Conservation (phyloP, 2,329 filamentous ascomycete genomes). For the Kalaharituber pfeilii region DNA sequence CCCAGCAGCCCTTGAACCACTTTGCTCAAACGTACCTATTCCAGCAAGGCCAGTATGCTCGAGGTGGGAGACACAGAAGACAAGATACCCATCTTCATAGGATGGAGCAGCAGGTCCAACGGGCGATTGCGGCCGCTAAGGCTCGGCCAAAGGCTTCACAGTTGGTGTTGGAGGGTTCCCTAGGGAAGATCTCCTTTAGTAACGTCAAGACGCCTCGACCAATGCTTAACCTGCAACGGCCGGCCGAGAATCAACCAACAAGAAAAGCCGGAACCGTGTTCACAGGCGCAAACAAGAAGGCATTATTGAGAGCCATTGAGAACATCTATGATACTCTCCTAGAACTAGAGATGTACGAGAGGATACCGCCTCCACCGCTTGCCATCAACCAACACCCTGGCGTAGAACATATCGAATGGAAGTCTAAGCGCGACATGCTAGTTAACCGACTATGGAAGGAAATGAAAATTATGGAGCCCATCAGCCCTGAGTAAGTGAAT, state of each 20-base stretch:
- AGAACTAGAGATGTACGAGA: slow-evolving; percentile 84
- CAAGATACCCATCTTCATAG: slow-evolving; percentile 96
- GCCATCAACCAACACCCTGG: slow-evolving; percentile 32
- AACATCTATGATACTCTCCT: slow-evolving; percentile 74
- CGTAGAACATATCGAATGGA: slow-evolving; percentile 51
- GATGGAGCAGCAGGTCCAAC: slow-evolving; percentile 98
- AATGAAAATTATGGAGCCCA: slow-evolving; percentile 84
- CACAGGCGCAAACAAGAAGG: slow-evolving; percentile 55
- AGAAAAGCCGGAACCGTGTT: slow-evolving; percentile 4
- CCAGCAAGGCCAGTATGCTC: slow-evolving; percentile 71
- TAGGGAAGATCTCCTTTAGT: slow-evolving; percentile 97
- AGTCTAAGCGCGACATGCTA: slow-evolving; percentile 49
- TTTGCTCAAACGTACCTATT: slow-evolving; percentile 97
- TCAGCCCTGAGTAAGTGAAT: slow-evolving; percentile 33
- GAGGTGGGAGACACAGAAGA: slow-evolving; percentile 33
- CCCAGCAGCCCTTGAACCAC: slow-evolving; percentile 80
- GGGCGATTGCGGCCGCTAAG: slow-evolving; percentile 92
- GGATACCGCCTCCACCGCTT: slow-evolving; percentile 51
- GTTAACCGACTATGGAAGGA: slow-evolving; percentile 70
- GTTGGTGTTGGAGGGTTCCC: slow-evolving; percentile 82
- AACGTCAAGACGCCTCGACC: slow-evolving; percentile 96
- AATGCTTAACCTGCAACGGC: slow-evolving; percentile 84
- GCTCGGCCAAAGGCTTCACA: slow-evolving; percentile 96
- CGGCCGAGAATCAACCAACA: slow-evolving; percentile 30
- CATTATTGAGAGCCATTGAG: slow-evolving; percentile 71